Conservation (phyloP, 2,329 filamentous ascomycete genomes). For the Aspergillus texensis region DNA sequence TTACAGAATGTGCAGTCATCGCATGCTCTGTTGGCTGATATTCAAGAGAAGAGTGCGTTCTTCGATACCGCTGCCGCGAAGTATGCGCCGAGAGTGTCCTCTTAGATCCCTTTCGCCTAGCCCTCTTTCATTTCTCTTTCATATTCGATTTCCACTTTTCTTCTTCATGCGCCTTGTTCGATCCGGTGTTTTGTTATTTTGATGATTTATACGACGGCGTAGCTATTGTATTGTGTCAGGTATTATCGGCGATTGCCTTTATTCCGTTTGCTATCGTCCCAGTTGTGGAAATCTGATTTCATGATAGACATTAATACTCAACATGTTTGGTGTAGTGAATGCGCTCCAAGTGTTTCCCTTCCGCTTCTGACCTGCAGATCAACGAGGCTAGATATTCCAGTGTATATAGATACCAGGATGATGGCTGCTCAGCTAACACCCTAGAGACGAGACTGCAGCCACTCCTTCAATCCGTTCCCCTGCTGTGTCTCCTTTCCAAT, state of each 20-base stretch:
- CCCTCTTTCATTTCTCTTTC: constrained; percentile 9
- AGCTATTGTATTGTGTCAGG: constrained; percentile 17
- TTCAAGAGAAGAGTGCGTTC: constrained; percentile 81
- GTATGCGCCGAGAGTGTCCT: constrained; percentile 76
- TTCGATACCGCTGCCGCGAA: constrained; percentile 87
- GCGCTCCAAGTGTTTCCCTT: too few species aligned
- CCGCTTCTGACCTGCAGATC: not conserved
- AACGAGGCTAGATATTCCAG: not conserved
- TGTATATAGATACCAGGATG: not conserved
- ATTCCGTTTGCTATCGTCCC: constrained; percentile 3
- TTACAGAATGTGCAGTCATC: constrained; percentile 60
- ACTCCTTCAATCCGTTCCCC: constrained; percentile 29
- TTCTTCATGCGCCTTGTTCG: constrained; percentile 13
- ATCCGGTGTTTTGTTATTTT: constrained; percentile 16
- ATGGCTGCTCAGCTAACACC: not conserved
- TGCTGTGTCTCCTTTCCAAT: constrained; percentile 30
- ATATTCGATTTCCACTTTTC: constrained; percentile 1
- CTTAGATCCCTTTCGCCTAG: constrained; percentile 22
- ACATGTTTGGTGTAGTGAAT: not conserved
- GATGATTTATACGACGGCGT: constrained; percentile 25
- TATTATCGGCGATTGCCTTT: constrained; percentile 16
- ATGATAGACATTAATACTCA: constrained; percentile 8
- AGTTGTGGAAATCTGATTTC: constrained; percentile 3
- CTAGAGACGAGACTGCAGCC: constrained; percentile 32
- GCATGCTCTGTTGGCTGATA: constrained; percentile 72